phyloP scores from a whole-genome alignment of 805 yeast species.

The Candida oleophila region DNA sequence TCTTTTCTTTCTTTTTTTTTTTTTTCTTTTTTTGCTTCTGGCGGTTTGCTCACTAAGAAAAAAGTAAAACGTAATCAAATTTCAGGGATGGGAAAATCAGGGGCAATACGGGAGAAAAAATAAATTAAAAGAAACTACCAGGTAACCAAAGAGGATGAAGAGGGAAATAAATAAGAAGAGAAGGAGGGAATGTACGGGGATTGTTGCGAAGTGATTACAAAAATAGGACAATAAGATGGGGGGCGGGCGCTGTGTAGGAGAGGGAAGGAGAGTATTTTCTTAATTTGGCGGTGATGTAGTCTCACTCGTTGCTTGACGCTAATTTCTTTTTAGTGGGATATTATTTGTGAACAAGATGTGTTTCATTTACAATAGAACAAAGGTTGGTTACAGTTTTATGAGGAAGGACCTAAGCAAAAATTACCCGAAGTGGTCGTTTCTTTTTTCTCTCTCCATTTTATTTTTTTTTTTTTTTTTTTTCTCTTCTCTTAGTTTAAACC shows the following conservation, averaged over 20 bases:
- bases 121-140: not conserved
- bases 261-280: too few relatives aligned
- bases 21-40: not conserved
- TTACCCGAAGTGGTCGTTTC: not conserved
- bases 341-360: too few relatives aligned
- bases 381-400: not conserved
- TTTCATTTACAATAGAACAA: not conserved
- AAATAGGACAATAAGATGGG: not conserved
- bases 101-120: not conserved
- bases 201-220: slow-evolving; percentile 1
- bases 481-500: not conserved
- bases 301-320: too few relatives aligned
- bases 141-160: not conserved
- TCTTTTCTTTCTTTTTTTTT: not conserved
- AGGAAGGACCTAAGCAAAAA: not conserved
- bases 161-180: not conserved
- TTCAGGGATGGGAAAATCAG: not conserved
- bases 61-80: not conserved
- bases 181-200: not conserved
- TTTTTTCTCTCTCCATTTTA: not conserved
- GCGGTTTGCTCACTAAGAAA: not conserved
- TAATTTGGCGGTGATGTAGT: too few relatives aligned
- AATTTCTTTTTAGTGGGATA: too few relatives aligned
- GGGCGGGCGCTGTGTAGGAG: not conserved
- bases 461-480: not conserved